Conservation (phyloP, 768 basidiomycete species). For the Mycena galopus region DNA sequence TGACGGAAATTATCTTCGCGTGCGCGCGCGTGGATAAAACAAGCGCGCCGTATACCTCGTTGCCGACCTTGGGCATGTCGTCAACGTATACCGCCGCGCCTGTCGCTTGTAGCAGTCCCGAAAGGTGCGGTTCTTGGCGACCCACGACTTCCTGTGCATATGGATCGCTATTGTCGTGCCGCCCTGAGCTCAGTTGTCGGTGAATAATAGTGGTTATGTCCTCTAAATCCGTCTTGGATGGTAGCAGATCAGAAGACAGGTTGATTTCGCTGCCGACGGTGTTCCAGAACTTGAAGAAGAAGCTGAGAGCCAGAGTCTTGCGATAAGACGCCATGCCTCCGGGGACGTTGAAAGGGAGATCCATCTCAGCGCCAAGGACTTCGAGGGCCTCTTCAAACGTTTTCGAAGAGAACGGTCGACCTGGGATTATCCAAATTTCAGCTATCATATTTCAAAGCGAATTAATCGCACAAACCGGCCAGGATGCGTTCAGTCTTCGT, state of each 20-base stretch:
- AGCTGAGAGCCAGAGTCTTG: slow-evolving; percentile 40
- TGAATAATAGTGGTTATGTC: slow-evolving; percentile 34
- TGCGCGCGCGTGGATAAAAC: slow-evolving; percentile 36
- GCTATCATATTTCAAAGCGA: neutral
- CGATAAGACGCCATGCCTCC: slow-evolving; percentile 39
- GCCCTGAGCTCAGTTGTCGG: slow-evolving; percentile 30
- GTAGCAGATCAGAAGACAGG: slow-evolving; percentile 24
- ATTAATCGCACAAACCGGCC: slow-evolving; percentile 18
- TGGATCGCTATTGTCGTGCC: slow-evolving; percentile 36
- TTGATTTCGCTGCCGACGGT: slow-evolving; percentile 33
- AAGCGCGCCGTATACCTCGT: slow-evolving; percentile 36
- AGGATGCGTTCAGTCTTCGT: slow-evolving; percentile 29
- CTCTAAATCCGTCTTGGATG: slow-evolving; percentile 18
- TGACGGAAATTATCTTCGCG: slow-evolving; percentile 36
- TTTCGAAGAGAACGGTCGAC: slow-evolving; percentile 30
- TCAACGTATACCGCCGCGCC: slow-evolving; percentile 37
- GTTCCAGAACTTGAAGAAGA: slow-evolving; percentile 40
- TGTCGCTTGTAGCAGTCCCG: slow-evolving; percentile 36
- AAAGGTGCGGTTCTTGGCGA: slow-evolving; percentile 35
- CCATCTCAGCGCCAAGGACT: slow-evolving; percentile 30
- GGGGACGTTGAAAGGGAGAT: slow-evolving; percentile 38
- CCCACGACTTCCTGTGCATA: slow-evolving; percentile 39
- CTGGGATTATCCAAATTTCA: neutral
- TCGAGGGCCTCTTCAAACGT: slow-evolving; percentile 36
- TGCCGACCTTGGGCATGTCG: slow-evolving; percentile 37